Evolutionary conservation across 345 rosid species (phyloP), one percentile per base, ranked within the genome.

Genomic region (Arabis alpina): DNA sequence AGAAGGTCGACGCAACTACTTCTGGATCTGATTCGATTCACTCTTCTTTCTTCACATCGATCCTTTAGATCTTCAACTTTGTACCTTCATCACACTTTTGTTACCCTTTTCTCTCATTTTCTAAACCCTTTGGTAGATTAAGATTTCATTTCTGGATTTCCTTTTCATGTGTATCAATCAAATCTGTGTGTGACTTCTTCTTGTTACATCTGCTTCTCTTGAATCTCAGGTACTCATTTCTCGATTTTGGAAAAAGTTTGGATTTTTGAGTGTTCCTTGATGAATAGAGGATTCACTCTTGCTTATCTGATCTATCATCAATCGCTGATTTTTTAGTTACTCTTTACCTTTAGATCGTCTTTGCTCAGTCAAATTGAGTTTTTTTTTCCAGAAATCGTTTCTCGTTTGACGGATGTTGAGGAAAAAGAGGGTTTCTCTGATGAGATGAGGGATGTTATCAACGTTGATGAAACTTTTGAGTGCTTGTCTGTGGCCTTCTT

Each of bases 381-480:
- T n/a, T n/a, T n/a, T n/a, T n/a, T n/a, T n/a, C n/a, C n/a, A n/a
- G n/a, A n/a, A 34, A 64, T 15, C 24, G 41, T 36, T 70, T 49
- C n/a, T 16, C 63, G 16, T 44, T 57, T 40, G 59, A 42, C 71
- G 59, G 79, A 89, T 84, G 91, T 62, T 83, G 88, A 82, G 78
- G 67, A 52, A 72, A 74, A 32, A 70, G 80, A 75, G 85, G 86
- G 87, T 71, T 83, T 76, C 78, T 72, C 42, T 69, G 59, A 68
- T 86, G 94, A 86, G 86, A 91, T 93, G 98, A 91, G 97, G 97
- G 96, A 93, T 93, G 98, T 83, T 93, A 87, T 82, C 96, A 75
- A 88, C 84, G 77, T 83, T 91, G 76, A 78, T 89, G 85, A 87
- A 85, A 76, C 79, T 91, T 76, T 72, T 87, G 80, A 82, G 83